Evolutionary conservation across 169 alveolate species (phyloP).

Genomic region (Ichthyophthirius multifiliis): DNA sequence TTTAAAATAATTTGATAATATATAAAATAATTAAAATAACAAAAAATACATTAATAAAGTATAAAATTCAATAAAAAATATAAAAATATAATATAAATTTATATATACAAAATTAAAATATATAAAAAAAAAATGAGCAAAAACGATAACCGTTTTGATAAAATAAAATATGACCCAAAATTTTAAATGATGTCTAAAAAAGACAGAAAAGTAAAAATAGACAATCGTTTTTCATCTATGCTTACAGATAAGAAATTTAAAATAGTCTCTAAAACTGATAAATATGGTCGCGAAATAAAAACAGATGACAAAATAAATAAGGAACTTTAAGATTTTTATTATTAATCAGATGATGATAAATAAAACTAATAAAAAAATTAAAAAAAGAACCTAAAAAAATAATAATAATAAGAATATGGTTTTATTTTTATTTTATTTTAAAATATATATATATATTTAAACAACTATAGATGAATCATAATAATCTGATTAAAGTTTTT

Average conservation of each 20-base stretch:
- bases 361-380: neutral
- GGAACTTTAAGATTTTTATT: conserved; percentile 21
- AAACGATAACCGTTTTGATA: conserved; percentile 50
- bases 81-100: too few species aligned
- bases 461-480: neutral
- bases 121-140: neutral
- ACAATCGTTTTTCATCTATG: conserved; percentile 73
- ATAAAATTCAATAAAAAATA: too few species aligned
- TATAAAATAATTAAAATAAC: too few species aligned
- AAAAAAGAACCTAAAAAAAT: neutral
- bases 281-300: conserved; percentile 65
- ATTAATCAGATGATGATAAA: conserved; percentile 19
- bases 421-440: neutral
- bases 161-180: conserved; percentile 69
- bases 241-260: conserved; percentile 70
- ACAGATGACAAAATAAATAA: conserved; percentile 38
- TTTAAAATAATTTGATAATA: too few species aligned
- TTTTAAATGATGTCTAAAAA: conserved; percentile 63
- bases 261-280: conserved; percentile 64
- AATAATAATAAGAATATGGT: neutral
- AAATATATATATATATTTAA: neutral
- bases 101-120: neutral
- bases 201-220: conserved; percentile 71
- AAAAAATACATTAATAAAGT: too few species aligned
- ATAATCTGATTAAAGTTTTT: conserved; percentile 33